These are phyloP conservation scores for Aciculoconidium aculeatum DNA, from an alignment of 805 yeast species.

Conservation along the genomic window DNA sequence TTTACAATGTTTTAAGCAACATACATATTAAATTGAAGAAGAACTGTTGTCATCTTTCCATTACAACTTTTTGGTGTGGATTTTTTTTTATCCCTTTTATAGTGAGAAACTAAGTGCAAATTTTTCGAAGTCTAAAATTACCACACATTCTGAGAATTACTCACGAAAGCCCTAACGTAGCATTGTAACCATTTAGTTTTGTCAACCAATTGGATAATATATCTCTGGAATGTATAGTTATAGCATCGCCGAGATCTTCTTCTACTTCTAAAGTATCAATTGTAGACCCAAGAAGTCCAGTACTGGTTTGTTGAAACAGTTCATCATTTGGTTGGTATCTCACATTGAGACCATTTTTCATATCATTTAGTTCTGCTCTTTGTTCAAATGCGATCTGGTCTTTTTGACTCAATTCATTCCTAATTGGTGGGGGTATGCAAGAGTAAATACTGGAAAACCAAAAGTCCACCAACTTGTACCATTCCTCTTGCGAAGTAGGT, in stretches of 20 bases:
- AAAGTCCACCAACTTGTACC: slow-evolving; percentile 9
- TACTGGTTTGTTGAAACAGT: slow-evolving; percentile 6
- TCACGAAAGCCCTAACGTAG: neutral
- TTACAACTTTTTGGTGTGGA: no score
- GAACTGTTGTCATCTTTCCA: no score
- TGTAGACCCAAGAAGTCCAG: slow-evolving; percentile 11
- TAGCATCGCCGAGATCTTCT: no score
- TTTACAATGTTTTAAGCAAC: neutral
- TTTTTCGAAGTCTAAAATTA: slow-evolving; percentile 1
- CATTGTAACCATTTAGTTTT: no score
- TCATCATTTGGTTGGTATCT: slow-evolving; percentile 5
- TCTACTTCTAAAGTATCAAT: slow-evolving; percentile 5
- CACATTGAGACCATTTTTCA: slow-evolving; percentile 1
- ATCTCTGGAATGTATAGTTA: no score
- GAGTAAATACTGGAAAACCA: slow-evolving; percentile 18
- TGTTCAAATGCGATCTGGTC: slow-evolving; percentile 32
- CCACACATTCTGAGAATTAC: slow-evolving; percentile 3
- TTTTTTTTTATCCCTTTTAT: no score
- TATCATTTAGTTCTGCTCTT: slow-evolving; percentile 16
- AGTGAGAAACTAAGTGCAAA: slow-evolving; percentile 2
- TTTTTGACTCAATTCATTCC: slow-evolving; percentile 25
- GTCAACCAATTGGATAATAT: slow-evolving; percentile 6
- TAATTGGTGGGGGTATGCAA: slow-evolving; percentile 24
- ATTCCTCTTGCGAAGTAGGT: slow-evolving; percentile 3
- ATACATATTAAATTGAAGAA: no score